Evolutionary conservation across 495 filamentous ascomycete genomes (phyloP).

Genomic region (Poronia punctata): DNA sequence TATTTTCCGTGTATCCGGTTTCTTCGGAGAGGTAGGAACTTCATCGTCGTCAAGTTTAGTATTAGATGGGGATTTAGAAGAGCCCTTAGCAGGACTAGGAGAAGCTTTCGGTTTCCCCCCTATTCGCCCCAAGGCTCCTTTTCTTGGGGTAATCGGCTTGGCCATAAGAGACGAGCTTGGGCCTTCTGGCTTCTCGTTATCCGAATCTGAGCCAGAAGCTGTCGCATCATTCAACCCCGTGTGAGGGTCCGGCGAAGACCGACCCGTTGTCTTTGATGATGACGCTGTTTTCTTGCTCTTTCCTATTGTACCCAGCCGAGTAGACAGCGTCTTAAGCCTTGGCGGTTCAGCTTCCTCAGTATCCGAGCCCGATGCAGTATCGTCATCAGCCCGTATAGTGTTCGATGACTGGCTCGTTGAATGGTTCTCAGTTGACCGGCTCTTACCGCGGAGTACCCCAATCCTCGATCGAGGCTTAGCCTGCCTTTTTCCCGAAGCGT

Average conservation of each 20-base stretch:
- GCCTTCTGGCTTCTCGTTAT: slow-evolving; percentile 2
- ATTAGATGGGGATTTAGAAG: not conserved
- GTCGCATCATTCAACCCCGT: slow-evolving; percentile 26
- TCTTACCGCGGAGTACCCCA: slow-evolving; percentile 24
- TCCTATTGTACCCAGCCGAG: slow-evolving; percentile 13
- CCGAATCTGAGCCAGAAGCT: slow-evolving; percentile 31
- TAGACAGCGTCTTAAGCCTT: slow-evolving; percentile 3
- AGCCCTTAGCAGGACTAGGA: not conserved
- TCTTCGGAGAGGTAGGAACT: slow-evolving; percentile 14
- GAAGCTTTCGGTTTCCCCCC: slow-evolving; percentile 27
- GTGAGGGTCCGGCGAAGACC: slow-evolving; percentile 9
- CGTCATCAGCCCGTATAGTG: slow-evolving; percentile 19
- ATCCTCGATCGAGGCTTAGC: slow-evolving; percentile 13
- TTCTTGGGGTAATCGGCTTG: slow-evolving; percentile 13
- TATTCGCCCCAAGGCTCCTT: slow-evolving; percentile 34
- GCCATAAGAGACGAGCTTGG: slow-evolving; percentile 13
- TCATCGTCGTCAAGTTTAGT: not conserved
- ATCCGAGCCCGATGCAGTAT: slow-evolving; percentile 22
- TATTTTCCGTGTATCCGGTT: slow-evolving; percentile 16
- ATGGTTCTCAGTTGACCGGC: slow-evolving; percentile 1
- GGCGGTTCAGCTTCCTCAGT: slow-evolving; percentile 10
- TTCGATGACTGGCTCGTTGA: slow-evolving; percentile 14
- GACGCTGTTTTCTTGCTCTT: slow-evolving; percentile 8
- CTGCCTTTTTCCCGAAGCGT: slow-evolving; percentile 7
- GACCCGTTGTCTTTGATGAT: slow-evolving; percentile 9